Evolutionary conservation across 371 early-diverging fungal genomes (phyloP).

Genomic region (Cokeromyces recurvatus): DNA sequence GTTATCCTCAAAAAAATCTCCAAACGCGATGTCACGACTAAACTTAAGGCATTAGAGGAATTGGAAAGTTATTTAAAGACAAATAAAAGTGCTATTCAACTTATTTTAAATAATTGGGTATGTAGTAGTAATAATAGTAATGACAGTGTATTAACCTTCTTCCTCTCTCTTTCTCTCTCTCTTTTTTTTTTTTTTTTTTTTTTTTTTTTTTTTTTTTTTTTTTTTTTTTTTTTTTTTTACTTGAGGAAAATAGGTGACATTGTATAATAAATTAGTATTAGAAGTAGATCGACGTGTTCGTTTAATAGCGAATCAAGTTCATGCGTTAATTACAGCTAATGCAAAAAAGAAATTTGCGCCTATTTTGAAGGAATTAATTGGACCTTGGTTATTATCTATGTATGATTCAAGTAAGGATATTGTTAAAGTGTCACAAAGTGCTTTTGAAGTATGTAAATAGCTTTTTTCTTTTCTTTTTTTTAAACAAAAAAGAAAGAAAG

Average conservation of each 20-base stretch:
- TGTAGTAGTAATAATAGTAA: no score
- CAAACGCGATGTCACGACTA: conserved; percentile 66
- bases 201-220: no score
- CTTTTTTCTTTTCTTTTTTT: no score
- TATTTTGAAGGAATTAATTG: conserved; percentile 54
- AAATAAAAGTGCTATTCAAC: conserved; percentile 25
- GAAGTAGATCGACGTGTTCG: conserved; percentile 66
- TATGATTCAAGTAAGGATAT: conserved; percentile 62
- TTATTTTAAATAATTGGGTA: conserved; percentile 37
- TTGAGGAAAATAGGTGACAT: conserved; percentile 32
- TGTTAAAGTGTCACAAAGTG: conserved; percentile 37
- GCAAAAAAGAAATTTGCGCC: conserved; percentile 61
- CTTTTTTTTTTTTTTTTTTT: no score
- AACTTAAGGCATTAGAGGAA: conserved; percentile 68
- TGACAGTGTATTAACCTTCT: no score
- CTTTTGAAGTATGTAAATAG: conserved; percentile 54
- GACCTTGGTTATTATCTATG: conserved; percentile 59
- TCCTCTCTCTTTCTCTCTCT: no score
- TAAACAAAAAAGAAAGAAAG: no score
- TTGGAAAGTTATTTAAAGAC: conserved; percentile 47
- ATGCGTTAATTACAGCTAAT: conserved; percentile 44
- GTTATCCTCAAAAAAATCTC: conserved; percentile 59
- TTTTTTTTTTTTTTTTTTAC: no score
- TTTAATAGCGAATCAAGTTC: conserved; percentile 47
- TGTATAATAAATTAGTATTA: conserved; percentile 54